Conservation (phyloP, 1,284 basidiomycete species). For the Austroboletus novae-zelandiae region DNA sequence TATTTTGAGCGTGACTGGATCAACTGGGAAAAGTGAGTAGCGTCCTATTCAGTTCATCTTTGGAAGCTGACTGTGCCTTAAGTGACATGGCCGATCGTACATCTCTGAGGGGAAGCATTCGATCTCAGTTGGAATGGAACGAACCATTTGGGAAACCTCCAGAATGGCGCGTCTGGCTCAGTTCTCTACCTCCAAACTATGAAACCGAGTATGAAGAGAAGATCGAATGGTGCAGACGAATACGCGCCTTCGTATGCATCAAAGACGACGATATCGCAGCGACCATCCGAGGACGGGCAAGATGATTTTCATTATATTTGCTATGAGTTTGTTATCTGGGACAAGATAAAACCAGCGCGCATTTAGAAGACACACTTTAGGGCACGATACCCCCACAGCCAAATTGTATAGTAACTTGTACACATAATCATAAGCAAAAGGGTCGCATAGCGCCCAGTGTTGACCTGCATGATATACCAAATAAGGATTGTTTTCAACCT, state of each 20-base stretch:
- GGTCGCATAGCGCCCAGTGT: neutral
- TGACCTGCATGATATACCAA: slow-evolving; percentile 18
- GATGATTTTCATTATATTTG: slow-evolving; percentile 11
- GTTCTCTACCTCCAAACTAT: slow-evolving; percentile 25
- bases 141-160: slow-evolving; percentile 49
- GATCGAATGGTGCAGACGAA: slow-evolving; percentile 30
- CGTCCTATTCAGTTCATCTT: neutral
- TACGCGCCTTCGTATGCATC: slow-evolving; percentile 43
- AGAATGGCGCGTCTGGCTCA: slow-evolving; percentile 54
- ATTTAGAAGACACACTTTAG: slow-evolving; percentile 21
- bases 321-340: slow-evolving; percentile 17
- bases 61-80: slow-evolving; percentile 5
- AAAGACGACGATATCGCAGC: slow-evolving; percentile 20
- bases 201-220: slow-evolving; percentile 22
- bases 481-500: slow-evolving; percentile 19
- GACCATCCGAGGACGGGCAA: slow-evolving; percentile 6
- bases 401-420: slow-evolving; percentile 29
- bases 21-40: slow-evolving; percentile 64
- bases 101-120: slow-evolving; percentile 50
- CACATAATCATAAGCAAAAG: slow-evolving; percentile 8
- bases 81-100: slow-evolving; percentile 79
- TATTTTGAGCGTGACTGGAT: slow-evolving; percentile 66
- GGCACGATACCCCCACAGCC: slow-evolving; percentile 24
- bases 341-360: slow-evolving; percentile 8
- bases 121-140: slow-evolving; percentile 49